phyloP scores from a whole-genome alignment of 148 eudicot species.

The Salicornia ramosissima region DNA sequence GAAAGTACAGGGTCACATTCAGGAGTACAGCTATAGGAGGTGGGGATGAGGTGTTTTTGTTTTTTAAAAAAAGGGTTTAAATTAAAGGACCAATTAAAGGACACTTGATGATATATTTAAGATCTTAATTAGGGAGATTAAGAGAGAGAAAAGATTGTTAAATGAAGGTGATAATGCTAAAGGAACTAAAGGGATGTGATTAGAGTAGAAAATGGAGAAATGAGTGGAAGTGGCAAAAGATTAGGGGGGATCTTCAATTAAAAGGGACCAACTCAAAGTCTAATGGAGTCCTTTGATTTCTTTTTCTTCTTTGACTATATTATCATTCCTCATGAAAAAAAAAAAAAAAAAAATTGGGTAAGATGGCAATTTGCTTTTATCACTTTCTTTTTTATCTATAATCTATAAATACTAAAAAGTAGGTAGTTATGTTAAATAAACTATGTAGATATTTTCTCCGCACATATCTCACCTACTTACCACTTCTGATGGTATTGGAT shows the following conservation, averaged over 20 bases:
- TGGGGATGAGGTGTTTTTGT: not conserved
- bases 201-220: conserved; percentile 19
- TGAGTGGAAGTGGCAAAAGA: conserved; percentile 15
- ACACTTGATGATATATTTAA: conserved; percentile 1
- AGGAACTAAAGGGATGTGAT: not conserved
- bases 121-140: conserved; percentile 1
- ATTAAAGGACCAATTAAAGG: not conserved
- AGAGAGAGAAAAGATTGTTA: conserved; percentile 10
- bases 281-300: conserved; percentile 1
- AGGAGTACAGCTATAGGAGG: not conserved
- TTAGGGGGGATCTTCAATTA: not conserved
- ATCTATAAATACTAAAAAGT: too few species aligned
- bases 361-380: not conserved
- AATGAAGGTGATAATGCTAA: conserved; percentile 15
- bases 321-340: not conserved
- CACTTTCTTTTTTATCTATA: not conserved
- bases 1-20: conserved; percentile 19
- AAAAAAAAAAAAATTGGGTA: not conserved
- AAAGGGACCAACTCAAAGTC: not conserved
- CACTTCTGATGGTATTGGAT: too few species aligned
- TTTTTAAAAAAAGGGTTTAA: not conserved
- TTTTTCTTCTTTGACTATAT: not conserved
- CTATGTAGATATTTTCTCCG: too few species aligned
- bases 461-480: too few species aligned
- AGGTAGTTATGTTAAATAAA: too few species aligned